A percentile compares a stretch with the other conserved stretches of the same genome.
Conservation (phyloP, 139 green algal species). For the Astrephomene gubernaculifera region DNA sequence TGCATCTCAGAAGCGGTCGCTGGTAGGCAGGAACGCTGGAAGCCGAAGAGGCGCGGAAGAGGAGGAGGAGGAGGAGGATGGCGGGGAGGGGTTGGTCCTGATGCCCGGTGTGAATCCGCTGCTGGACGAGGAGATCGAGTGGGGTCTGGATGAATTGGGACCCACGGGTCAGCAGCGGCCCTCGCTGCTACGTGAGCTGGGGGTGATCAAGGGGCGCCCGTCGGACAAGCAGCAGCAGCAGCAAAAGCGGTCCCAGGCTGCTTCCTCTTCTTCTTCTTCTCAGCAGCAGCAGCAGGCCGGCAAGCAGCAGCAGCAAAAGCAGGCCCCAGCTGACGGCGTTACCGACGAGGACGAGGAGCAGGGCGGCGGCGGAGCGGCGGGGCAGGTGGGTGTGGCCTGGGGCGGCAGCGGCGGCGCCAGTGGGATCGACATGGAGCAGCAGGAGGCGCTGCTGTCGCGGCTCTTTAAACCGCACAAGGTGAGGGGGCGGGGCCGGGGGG, state of each 20-base stretch:
- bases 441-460: conserved; percentile 61
- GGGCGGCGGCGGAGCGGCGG: background rate
- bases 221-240: background rate
- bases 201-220: conserved; percentile 32
- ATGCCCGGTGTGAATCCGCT: conserved; percentile 5
- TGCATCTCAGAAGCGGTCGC: too few species aligned
- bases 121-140: conserved; percentile 43
- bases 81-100: background rate
- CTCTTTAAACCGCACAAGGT: conserved; percentile 69
- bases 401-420: conserved; percentile 54
- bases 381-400: conserved; percentile 51
- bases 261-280: too few species aligned
- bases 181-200: conserved; percentile 41
- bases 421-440: conserved; percentile 63
- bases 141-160: conserved; percentile 50
- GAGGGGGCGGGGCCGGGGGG: background rate
- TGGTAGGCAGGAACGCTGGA: too few species aligned
- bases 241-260: background rate
- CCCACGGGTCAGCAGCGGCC: background rate
- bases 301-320: too few species aligned
- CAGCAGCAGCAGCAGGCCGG: too few species aligned
- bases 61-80: background rate
- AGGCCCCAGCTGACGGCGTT: background rate
- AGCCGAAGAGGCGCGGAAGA: background rate
- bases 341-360: conserved; percentile 15